Base-by-base conservation (phyloP, 345 rosid species). In the Linum lewisii region DNA sequence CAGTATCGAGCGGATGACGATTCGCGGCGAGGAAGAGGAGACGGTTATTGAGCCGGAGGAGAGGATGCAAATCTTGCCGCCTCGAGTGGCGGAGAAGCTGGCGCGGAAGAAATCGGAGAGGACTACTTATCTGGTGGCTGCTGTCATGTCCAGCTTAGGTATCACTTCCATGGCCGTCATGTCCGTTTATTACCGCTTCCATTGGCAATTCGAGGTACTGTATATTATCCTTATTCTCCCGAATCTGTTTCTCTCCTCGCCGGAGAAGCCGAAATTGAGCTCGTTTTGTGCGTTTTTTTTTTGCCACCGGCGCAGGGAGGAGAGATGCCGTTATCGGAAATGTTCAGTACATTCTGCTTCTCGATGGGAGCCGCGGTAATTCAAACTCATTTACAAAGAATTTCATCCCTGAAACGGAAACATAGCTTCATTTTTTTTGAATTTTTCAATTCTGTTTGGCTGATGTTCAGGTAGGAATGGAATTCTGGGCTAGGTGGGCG, bases 161-260 rank as follows among this genome's bases (percentile, higher is more conserved):
- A 74, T 89, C 59, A 89, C 91, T 69, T 89, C 90, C 47, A 77
- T 89, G 89, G 86, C 91, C 15, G 72, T 75, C 61, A 69, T 84
- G 83, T 75, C 97, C 16, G 97, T 93, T 68, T 89, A 93, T 63
- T 93, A 81, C 75, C 68, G 97, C 64, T 93, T 93, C 57, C 69
- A 77, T 2, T 83, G 94, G 99, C 94, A 93, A 77, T 78, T 84
- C 91, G 89, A 84, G 96, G 99, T 86, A 60, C 15, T 22, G 25
- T 8, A 1, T 0, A 26, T 21, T 47, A 34, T 5, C 14, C n/a
- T n/a, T 5, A n/a, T 38, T 51, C 36, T 32, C 22, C 6, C 2
- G 2, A 51, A 51, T 51, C 24, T 51, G 55, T n/a, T 52, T 52
- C 20, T 20, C n/a, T 21, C 23, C 25, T 24, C 13, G 15, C 22